These are phyloP conservation scores for Mortierella sp. DNA, from an alignment of 371 early-diverging fungal species.

Conservation along the genomic window DNA sequence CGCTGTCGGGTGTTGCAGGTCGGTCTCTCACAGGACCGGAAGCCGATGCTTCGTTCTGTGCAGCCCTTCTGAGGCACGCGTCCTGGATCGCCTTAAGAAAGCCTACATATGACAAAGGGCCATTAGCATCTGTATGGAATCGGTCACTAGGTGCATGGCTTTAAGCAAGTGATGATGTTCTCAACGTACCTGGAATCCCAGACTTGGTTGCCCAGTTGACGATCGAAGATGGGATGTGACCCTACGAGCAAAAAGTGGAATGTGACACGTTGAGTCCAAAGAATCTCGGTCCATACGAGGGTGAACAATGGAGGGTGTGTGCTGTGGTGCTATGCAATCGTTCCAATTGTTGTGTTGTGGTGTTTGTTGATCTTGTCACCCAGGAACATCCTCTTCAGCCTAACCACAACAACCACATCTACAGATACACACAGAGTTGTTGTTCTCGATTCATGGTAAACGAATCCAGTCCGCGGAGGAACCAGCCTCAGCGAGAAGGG, in stretches of 20 bases:
- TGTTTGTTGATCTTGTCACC: too few species aligned
- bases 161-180: background rate
- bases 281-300: too few species aligned
- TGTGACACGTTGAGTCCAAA: too few species aligned
- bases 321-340: background rate
- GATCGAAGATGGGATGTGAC: constrained; percentile 61
- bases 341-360: constrained; percentile 2
- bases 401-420: too few species aligned
- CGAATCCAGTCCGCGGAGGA: too few species aligned
- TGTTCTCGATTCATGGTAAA: too few species aligned
- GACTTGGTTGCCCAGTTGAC: constrained; percentile 67
- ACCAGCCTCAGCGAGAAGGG: too few species aligned
- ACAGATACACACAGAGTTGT: too few species aligned
- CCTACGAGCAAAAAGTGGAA: constrained; percentile 43
- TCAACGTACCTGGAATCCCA: constrained; percentile 55
- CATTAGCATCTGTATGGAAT: background rate
- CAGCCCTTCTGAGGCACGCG: constrained; percentile 49
- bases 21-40: constrained; percentile 14
- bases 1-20: constrained; percentile 53
- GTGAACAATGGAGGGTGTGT: too few species aligned
- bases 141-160: background rate
- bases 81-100: constrained; percentile 50
- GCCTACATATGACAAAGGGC: constrained; percentile 3
- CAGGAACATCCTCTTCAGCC: too few species aligned
- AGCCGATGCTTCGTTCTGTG: constrained; percentile 15